Evolutionary conservation across 805 yeast species (phyloP), one percentile per base, ranked within the genome.

Genomic region (Blastobotrys peoriensis): DNA sequence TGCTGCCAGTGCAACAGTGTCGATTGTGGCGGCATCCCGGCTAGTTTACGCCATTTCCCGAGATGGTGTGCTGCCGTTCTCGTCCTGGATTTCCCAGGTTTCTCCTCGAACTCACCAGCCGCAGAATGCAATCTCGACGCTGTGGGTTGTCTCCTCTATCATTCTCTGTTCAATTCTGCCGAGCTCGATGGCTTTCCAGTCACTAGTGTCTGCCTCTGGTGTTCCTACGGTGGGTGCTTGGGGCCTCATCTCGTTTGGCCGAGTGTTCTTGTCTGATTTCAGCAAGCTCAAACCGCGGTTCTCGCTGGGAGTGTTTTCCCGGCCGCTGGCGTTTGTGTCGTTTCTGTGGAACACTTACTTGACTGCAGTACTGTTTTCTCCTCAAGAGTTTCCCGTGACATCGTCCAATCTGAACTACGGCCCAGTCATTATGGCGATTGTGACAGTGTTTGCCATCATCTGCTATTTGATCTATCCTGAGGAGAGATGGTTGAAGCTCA

Each of bases 31-130:
- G n/a, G 52, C 55, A 1, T 52, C 56, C 2, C 43, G 57, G 16
- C 39, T 54, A 28, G 50, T 54, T 5, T 54, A 45, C 38, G 57
- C 56, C 4, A 40, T 54, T 33, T 48, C 57, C 6, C 45, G 57
- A n/a, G 57, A 54, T 38, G 56, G 56, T 18, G 57, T 54, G 9
- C 40, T 54, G 28, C 57, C 57, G 5, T 54, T 41, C 27, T 52
- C 56, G 1, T 20, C 41, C 21, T 52, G 56, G 57, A 52, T 54
- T 38, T 33, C 49, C 15, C 20, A 40, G 18, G 38, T 52, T n/a
- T 35, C 44, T n/a, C 48, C 52, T 9, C 38, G 18, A 13, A 42
- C 48, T 4, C 41, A 44, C 19, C 57, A 54, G 36, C 57, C 57
- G 9, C 41, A 35, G 13, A 52, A 52, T 41, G 56, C 57, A 13